phyloP scores from a whole-genome alignment of 139 green algal genomes.

The Auxenochlorella pyrenoidosa region DNA sequence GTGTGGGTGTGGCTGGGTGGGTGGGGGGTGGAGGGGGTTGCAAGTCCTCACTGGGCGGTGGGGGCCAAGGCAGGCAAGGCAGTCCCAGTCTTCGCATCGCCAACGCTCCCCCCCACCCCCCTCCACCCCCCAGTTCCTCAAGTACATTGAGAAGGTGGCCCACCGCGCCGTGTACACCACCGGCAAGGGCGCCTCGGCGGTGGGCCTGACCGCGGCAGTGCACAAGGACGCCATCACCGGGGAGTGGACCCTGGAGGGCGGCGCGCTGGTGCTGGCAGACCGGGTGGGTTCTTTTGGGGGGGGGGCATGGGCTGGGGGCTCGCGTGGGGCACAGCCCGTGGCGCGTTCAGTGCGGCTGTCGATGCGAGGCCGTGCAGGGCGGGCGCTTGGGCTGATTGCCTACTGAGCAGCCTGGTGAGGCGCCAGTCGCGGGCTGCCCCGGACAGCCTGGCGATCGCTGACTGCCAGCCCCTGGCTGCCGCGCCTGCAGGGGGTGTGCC shows the following conservation, averaged over 20 bases:
- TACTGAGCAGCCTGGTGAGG: too few relatives aligned
- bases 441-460: too few relatives aligned
- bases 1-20: neutral
- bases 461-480: too few relatives aligned
- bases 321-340: neutral
- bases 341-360: too few relatives aligned
- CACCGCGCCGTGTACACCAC: constrained; percentile 96
- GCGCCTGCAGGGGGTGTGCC: constrained; percentile 80
- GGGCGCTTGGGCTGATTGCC: too few relatives aligned
- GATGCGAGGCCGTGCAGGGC: too few relatives aligned
- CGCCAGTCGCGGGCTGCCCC: too few relatives aligned
- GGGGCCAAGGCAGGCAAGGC: too few relatives aligned
- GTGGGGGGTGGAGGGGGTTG: neutral
- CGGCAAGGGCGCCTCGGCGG: constrained; percentile 96
- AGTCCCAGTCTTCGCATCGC: neutral
- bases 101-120: too few relatives aligned
- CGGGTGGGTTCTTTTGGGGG: constrained; percentile 44
- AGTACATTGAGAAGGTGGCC: constrained; percentile 97
- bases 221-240: constrained; percentile 93
- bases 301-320: neutral
- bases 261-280: constrained; percentile 98
- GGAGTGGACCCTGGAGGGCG: constrained; percentile 99
- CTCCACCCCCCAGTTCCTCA: constrained; percentile 87
- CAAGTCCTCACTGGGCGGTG: too few relatives aligned
- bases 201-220: constrained; percentile 97